Percentiles rank a stretch among this genome's conserved stretches.
phyloP scores from a whole-genome alignment of 2,329 filamentous ascomycete species.

The Monilinia fructigena region DNA sequence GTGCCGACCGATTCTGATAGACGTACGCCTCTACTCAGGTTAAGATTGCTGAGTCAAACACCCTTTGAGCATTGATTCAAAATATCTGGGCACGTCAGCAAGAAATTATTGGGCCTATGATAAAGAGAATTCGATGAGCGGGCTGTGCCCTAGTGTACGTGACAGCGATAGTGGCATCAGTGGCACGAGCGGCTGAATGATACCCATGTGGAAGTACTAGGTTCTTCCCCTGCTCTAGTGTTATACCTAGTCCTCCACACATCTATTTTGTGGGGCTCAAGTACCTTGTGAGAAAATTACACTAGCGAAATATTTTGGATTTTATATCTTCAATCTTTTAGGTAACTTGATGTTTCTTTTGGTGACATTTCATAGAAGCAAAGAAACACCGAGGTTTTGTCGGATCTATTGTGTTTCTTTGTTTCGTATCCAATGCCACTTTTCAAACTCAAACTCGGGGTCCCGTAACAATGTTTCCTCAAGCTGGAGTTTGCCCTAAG shows the following conservation, averaged over 20 bases:
- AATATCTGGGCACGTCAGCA: neutral
- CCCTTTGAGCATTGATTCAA: neutral
- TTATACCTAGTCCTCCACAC: conserved; percentile 9
- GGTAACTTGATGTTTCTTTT: neutral
- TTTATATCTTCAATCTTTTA: conserved; percentile 17
- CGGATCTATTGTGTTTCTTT: neutral
- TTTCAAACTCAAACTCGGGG: conserved; percentile 13
- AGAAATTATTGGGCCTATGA: neutral
- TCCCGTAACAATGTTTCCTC: conserved; percentile 7
- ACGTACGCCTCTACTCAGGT: neutral
- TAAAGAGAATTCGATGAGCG: neutral
- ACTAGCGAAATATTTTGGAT: conserved; percentile 2
- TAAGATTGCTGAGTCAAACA: neutral
- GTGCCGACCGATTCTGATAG: neutral
- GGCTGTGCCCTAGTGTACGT: neutral
- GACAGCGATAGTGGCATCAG: neutral
- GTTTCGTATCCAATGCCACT: neutral
- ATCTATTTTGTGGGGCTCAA: neutral
- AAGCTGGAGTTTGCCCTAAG: neutral
- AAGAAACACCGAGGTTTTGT: conserved; percentile 6
- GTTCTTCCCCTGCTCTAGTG: neutral
- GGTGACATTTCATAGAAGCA: neutral
- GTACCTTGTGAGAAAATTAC: neutral
- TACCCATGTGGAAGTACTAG: neutral
- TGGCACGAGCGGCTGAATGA: conserved; percentile 1